Base-by-base conservation (phyloP, 163 green algal species). In the Trebouxia gelatinosa region DNA sequence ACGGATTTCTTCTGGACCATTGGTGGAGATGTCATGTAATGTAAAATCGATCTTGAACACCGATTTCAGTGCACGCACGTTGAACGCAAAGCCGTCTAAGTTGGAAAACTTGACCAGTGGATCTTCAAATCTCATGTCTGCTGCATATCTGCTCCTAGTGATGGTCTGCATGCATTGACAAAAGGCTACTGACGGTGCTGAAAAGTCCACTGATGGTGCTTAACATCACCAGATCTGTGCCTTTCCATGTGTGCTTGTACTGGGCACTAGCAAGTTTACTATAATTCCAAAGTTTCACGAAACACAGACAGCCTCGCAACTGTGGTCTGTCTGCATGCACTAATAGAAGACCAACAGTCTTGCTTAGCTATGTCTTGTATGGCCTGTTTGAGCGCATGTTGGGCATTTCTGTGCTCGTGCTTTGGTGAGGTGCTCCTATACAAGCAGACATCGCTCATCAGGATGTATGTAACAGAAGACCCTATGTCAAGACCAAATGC, bases 71-170 rank as follows among this genome's bases (percentile, higher is more conserved):
- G 43, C 39, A 26, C 31, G 28, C 0, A 83, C 23, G 29, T 79
- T 74, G 35, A 51, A 35, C 3, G 62, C 23, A 28, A 80, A 83
- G 28, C 34, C 28, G 51, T 80, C 35, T 5, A 79, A 31, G 68
- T 62, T 70, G 26, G 26, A 7, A 17, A 74, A 68, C 7, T 39
- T 40, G 6, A 43, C 28, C 19, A 80, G 28, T 37, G 79, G 79
- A 51, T 83, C 79, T 35, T 80, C 16, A 66, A 83, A 83, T 13
- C 6, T 74, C 70, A 83, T 61, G 48, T 80, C n/a, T 34, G 23
- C 11, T 51, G 62, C 39, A 51, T 83, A 83, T 5, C 35, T 29
- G 17, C 34, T 46, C 62, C 38, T 48, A 16, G 43, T 80, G 2
- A 83, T 26, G 26, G 9, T 39, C 79, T 80, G 79, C 62, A 70